These are phyloP conservation scores for Plasmodium malariae DNA, from an alignment of 169 alveolate genomes.

Conservation along the genomic window DNA sequence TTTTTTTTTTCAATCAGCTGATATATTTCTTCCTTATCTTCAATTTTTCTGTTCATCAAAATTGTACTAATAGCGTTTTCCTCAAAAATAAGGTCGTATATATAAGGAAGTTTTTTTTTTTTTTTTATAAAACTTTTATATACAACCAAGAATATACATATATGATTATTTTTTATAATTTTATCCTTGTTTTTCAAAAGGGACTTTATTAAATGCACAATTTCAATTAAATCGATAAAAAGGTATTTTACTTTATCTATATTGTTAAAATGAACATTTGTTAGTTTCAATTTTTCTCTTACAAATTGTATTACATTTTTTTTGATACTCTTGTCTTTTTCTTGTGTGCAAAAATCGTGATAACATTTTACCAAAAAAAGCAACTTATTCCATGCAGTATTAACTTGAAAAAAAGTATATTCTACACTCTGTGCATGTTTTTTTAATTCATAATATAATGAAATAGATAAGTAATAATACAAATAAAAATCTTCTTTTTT, in stretches of 20 bases:
- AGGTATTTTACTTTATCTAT: background rate
- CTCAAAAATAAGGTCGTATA: background rate
- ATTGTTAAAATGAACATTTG: background rate
- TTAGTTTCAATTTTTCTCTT: constrained; percentile 16
- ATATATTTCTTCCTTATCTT: constrained; percentile 3
- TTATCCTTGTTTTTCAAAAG: background rate
- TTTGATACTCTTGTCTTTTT: background rate
- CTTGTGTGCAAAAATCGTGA: background rate
- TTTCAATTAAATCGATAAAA: background rate
- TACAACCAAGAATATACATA: constrained; percentile 22
- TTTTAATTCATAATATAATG: constrained; percentile 24
- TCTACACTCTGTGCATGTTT: constrained; percentile 6
- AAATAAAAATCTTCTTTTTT: constrained; percentile 7
- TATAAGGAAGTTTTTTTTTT: constrained; percentile 15
- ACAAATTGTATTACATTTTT: background rate
- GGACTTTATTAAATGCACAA: background rate
- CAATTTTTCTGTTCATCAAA: constrained; percentile 16
- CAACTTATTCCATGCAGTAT: constrained; percentile 3
- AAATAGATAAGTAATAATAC: constrained; percentile 23
- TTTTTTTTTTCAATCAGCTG: constrained; percentile 26
- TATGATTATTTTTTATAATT: background rate
- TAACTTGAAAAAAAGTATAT: background rate
- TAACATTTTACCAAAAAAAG: constrained; percentile 30
- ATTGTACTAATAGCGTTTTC: background rate
- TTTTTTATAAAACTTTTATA: constrained; percentile 63